Evolutionary conservation across 495 filamentous ascomycete species (phyloP).

Genomic region (Hypoxylon rickii): DNA sequence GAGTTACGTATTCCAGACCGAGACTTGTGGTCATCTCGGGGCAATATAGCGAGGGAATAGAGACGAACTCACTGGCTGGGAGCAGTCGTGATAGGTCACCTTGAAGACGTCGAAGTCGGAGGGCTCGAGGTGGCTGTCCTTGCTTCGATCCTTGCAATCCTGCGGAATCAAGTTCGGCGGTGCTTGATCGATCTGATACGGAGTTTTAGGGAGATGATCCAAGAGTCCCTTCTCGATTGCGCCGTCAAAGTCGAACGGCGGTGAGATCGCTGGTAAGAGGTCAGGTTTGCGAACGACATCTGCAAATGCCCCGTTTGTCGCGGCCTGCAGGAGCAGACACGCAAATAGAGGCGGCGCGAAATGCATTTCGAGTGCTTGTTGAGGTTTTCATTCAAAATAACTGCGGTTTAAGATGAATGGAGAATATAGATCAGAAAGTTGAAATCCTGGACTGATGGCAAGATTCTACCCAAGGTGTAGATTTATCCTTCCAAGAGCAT

Average conservation of each 20-base stretch:
- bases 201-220: not conserved
- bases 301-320: not conserved
- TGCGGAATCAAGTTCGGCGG: not conserved
- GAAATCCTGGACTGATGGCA: no score
- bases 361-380: not conserved
- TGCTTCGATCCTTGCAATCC: not conserved
- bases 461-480: no score
- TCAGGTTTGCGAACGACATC: not conserved
- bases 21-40: not conserved
- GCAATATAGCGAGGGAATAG: not conserved
- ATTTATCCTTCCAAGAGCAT: no score
- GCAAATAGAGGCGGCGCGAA: not conserved
- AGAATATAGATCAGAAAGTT: no score
- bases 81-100: slow-evolving; percentile 40
- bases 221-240: slow-evolving; percentile 1
- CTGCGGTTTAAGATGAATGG: no score
- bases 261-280: not conserved
- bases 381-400: no score
- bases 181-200: not conserved
- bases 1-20: no score
- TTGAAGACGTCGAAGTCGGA: slow-evolving; percentile 38
- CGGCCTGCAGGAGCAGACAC: not conserved
- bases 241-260: not conserved
- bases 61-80: slow-evolving; percentile 8
- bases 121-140: not conserved